phyloP scores from a whole-genome alignment of 2,329 filamentous ascomycete genomes.

The Aspergillus latus region DNA sequence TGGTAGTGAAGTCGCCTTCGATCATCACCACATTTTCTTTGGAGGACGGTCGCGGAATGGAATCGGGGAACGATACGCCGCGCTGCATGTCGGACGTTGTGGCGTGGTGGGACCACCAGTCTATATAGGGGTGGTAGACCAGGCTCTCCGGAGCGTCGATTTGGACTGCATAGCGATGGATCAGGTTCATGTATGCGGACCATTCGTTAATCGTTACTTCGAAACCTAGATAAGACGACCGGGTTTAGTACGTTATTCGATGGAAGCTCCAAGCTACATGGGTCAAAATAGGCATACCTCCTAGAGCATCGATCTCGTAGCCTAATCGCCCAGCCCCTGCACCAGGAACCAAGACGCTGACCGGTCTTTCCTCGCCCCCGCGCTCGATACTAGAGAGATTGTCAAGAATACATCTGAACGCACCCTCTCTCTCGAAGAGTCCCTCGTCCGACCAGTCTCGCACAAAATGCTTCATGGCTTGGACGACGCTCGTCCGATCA shows the following conservation, averaged over 20 bases:
- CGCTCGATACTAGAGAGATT: slow-evolving; percentile 22
- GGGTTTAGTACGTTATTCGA: too few relatives aligned
- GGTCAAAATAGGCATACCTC: slow-evolving; percentile 27
- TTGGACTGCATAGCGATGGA: slow-evolving; percentile 52
- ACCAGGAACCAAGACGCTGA: slow-evolving; percentile 53
- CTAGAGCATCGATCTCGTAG: slow-evolving; percentile 51
- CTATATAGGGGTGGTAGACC: slow-evolving; percentile 54
- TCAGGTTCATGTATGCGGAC: slow-evolving; percentile 59
- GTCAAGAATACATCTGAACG: slow-evolving; percentile 37
- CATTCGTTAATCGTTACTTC: slow-evolving; percentile 59
- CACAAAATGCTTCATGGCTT: slow-evolving; percentile 59
- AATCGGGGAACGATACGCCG: slow-evolving; percentile 49
- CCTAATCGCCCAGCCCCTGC: slow-evolving; percentile 55
- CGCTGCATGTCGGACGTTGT: slow-evolving; percentile 51
- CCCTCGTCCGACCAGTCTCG: slow-evolving; percentile 58
- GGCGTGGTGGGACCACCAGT: slow-evolving; percentile 58
- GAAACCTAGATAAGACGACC: slow-evolving; percentile 37
- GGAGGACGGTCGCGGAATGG: slow-evolving; percentile 29
- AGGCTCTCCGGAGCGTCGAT: slow-evolving; percentile 20
- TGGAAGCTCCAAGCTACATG: background rate
- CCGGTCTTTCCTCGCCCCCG: slow-evolving; percentile 2
- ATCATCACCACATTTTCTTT: slow-evolving; percentile 36
- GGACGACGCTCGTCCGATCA: slow-evolving; percentile 52
- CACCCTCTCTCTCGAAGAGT: slow-evolving; percentile 45
- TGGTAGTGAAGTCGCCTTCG: slow-evolving; percentile 58